Conservation (phyloP, 1,284 basidiomycete species). For the Cryptococcus sp. region DNA sequence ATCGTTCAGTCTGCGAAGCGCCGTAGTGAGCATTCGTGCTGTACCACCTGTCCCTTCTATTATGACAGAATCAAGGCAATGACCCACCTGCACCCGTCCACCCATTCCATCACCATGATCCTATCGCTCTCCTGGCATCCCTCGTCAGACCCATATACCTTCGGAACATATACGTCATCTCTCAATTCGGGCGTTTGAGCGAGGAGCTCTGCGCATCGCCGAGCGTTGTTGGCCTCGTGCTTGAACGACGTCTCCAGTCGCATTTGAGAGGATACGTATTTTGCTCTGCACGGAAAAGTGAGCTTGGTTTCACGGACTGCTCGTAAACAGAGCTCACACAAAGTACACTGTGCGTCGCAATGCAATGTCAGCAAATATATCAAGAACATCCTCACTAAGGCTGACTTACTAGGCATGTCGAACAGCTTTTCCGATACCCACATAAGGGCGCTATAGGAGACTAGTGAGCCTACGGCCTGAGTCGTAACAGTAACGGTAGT, state of each 20-base stretch:
- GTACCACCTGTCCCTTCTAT: too few relatives aligned
- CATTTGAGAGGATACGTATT: conserved; percentile 79
- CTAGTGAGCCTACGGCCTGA: neutral
- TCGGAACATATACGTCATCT: conserved; percentile 74
- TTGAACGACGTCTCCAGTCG: conserved; percentile 77
- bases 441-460: conserved; percentile 37
- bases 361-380: conserved; percentile 11
- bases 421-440: conserved; percentile 49
- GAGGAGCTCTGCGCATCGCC: conserved; percentile 47
- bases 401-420: conserved; percentile 50
- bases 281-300: conserved; percentile 49
- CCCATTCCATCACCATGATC: conserved; percentile 81
- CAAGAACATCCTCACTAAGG: neutral
- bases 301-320: neutral
- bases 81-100: conserved; percentile 62
- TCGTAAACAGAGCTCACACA: conserved; percentile 30
- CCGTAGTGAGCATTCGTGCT: too few relatives aligned
- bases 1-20: conserved; percentile 63
- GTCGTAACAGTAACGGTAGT: too few relatives aligned
- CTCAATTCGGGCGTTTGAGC: conserved; percentile 62
- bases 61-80: too few relatives aligned
- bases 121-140: conserved; percentile 60
- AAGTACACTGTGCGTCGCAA: conserved; percentile 43
- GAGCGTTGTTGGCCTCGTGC: conserved; percentile 60
- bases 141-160: conserved; percentile 70